A percentile compares a stretch with the other conserved stretches of the same genome.
These are phyloP conservation scores for Ganoderma resinaceum DNA, from an alignment of 1,284 basidiomycete genomes.

Conservation along the genomic window DNA sequence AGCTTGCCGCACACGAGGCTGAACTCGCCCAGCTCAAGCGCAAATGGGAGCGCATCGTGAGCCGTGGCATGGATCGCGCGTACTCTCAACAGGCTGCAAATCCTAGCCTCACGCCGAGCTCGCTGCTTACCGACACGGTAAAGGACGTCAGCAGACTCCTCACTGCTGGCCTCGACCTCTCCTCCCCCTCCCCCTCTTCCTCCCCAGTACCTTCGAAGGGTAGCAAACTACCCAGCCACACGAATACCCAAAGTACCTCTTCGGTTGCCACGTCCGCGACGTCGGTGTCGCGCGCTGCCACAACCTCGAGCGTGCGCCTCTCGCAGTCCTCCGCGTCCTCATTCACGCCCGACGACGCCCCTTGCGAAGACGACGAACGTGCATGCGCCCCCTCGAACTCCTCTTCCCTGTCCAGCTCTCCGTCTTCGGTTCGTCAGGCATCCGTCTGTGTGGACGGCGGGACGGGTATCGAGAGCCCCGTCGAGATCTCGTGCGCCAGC, in stretches of 20 bases:
- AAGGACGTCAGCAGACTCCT: conserved; percentile 63
- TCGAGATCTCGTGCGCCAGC: conserved; percentile 33
- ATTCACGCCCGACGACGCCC: conserved; percentile 47
- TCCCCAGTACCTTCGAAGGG: conserved; percentile 4
- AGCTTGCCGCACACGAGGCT: conserved; percentile 71
- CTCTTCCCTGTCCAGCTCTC: not conserved
- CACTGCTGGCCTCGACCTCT: conserved; percentile 49
- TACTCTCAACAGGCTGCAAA: conserved; percentile 29
- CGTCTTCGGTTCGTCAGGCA: not conserved
- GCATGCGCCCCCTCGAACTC: conserved; percentile 28
- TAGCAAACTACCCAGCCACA: conserved; percentile 23
- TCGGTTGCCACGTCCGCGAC: conserved; percentile 37
- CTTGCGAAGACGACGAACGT: conserved; percentile 38
- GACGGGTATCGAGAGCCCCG: conserved; percentile 30
- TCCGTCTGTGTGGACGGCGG: conserved; percentile 29
- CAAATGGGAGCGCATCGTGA: conserved; percentile 82
- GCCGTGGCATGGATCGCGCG: conserved; percentile 58
- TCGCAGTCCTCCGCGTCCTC: conserved; percentile 53
- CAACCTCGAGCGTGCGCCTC: conserved; percentile 42
- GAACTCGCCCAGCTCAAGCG: conserved; percentile 77
- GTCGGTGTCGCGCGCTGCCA: conserved; percentile 31
- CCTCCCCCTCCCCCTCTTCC: conserved; percentile 31
- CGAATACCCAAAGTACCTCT: conserved; percentile 35
- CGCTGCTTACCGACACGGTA: conserved; percentile 47
- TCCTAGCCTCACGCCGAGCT: conserved; percentile 15